These are phyloP conservation scores for Acacia pycnantha DNA, from an alignment of 331 rosid species.

Conservation along the genomic window DNA sequence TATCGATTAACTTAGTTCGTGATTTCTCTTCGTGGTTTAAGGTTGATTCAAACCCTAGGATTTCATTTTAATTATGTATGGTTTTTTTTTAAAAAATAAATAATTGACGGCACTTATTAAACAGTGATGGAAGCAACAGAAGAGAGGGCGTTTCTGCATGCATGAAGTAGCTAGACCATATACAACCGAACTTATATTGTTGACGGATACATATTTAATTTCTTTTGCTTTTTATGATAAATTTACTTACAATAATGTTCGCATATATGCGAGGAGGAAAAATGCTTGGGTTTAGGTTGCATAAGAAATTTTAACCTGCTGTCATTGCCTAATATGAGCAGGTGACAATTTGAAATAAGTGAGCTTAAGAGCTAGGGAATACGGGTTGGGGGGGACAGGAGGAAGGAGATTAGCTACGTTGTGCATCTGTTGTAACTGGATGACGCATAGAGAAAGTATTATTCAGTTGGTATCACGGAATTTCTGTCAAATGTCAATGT, in stretches of 20 bases:
- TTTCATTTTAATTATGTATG: conserved; percentile 28
- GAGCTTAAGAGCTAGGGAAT: conserved; percentile 25
- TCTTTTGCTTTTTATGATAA: conserved; percentile 11
- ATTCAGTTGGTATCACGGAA: conserved; percentile 4
- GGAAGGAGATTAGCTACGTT: not conserved
- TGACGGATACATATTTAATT: conserved; percentile 11
- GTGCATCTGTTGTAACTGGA: conserved; percentile 18
- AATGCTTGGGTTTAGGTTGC: conserved; percentile 27
- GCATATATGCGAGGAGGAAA: not conserved
- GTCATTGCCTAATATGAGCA: conserved; percentile 20
- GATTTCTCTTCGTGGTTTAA: conserved; percentile 28
- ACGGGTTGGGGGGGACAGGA: conserved; percentile 12
- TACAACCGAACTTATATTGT: conserved; percentile 22
- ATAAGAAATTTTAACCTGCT: not conserved
- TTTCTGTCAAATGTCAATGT: conserved; percentile 4
- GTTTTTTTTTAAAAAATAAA: not conserved
- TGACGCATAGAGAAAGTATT: conserved; percentile 15
- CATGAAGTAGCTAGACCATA: conserved; percentile 20
- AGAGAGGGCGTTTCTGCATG: conserved; percentile 26
- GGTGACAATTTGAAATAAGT: conserved; percentile 21
- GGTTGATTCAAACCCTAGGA: conserved; percentile 52
- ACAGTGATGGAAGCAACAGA: conserved; percentile 30
- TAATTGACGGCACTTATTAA: not conserved
- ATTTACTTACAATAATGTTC: not conserved
- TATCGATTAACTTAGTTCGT: conserved; percentile 21